Conservation (phyloP, 2,329 filamentous ascomycete genomes). For the Hypomyces perniciosus region DNA sequence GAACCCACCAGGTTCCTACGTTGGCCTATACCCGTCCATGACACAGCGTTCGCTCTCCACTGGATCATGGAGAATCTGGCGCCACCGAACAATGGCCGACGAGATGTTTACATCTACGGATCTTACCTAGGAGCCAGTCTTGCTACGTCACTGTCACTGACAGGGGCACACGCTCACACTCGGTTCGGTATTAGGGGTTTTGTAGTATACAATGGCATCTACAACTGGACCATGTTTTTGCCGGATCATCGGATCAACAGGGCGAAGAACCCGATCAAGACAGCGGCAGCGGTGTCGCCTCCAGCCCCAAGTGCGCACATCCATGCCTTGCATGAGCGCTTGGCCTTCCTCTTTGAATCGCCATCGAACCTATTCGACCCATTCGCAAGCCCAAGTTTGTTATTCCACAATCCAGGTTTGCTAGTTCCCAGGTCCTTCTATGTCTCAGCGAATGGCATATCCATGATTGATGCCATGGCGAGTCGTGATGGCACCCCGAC, state of each 20-base stretch:
- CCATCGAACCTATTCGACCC: conserved; percentile 51
- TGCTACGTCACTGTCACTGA: conserved; percentile 51
- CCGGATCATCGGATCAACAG: conserved; percentile 44
- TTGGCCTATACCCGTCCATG: conserved; percentile 55
- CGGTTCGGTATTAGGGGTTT: conserved; percentile 47
- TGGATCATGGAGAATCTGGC: conserved; percentile 44
- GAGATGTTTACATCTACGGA: conserved; percentile 44
- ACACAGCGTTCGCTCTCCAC: conserved; percentile 47
- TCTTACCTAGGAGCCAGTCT: conserved; percentile 53
- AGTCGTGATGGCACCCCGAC: conserved; percentile 14
- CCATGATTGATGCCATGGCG: conserved; percentile 20
- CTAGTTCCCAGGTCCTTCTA: conserved; percentile 40
- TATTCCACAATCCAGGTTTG: conserved; percentile 51
- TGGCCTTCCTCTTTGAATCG: conserved; percentile 39
- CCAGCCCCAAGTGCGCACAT: conserved; percentile 27
- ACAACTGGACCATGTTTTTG: conserved; percentile 58
- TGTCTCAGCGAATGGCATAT: conserved; percentile 25
- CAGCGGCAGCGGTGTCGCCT: conserved; percentile 1
- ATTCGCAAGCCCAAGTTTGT: conserved; percentile 52
- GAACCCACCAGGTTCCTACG: conserved; percentile 19
- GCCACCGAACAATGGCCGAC: conserved; percentile 29
- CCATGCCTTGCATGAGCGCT: conserved; percentile 29
- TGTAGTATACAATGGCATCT: conserved; percentile 54
- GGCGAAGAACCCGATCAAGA: conserved; percentile 9
- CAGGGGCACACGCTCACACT: conserved; percentile 41